These are phyloP conservation scores for Petunia hybrid DNA, from an alignment of 305 asterid genomes.

Conservation along the genomic window DNA sequence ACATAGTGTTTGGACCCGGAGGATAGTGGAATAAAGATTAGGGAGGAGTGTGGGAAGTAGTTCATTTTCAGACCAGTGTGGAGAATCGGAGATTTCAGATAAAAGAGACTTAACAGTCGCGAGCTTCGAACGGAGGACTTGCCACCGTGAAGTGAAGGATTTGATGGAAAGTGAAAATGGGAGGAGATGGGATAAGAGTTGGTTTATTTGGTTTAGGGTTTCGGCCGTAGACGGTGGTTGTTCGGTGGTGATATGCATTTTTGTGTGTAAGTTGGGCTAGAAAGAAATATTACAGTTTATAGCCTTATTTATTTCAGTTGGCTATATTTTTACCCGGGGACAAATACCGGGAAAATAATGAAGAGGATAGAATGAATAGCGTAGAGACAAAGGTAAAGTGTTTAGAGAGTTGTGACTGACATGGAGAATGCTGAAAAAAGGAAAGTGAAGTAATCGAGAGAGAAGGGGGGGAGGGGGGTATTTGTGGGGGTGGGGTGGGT, in stretches of 20 bases:
- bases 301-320: not conserved
- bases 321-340: not conserved
- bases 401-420: not conserved
- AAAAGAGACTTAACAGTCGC: conserved; percentile 49
- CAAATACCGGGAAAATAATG: not conserved
- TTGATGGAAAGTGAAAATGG: conserved; percentile 56
- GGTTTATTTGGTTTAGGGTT: conserved; percentile 46
- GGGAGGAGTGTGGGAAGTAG: conserved; percentile 65
- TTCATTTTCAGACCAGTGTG: conserved; percentile 76
- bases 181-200: conserved; percentile 51
- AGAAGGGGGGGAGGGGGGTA: too few species aligned
- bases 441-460: not conserved
- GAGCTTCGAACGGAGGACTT: conserved; percentile 67
- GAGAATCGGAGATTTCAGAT: conserved; percentile 58
- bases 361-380: conserved; percentile 8
- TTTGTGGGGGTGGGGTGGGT: too few species aligned
- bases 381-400: conserved; percentile 8
- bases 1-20: conserved; percentile 61
- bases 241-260: conserved; percentile 27
- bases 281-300: too few species aligned
- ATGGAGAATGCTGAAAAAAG: not conserved
- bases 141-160: conserved; percentile 74
- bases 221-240: conserved; percentile 48
- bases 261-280: not conserved
- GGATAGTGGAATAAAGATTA: conserved; percentile 60